phyloP scores from a whole-genome alignment of 2,329 filamentous ascomycete species.

The Colletotrichum cordylinicola region DNA sequence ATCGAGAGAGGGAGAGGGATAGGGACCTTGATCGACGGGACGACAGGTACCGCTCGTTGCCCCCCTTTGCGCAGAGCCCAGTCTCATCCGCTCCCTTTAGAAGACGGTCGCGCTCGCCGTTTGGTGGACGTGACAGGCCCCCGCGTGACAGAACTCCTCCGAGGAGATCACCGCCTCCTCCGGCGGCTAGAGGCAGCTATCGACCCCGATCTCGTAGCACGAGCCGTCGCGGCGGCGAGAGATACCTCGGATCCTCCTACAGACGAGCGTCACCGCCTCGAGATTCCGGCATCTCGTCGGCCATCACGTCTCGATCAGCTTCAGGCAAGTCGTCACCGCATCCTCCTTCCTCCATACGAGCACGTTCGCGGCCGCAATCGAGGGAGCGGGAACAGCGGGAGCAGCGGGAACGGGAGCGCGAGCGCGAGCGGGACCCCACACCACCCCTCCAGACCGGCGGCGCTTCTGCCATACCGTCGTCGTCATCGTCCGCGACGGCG shows the following conservation, averaged over 20 bases:
- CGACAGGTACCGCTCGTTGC: conserved; percentile 38
- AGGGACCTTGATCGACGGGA: conserved; percentile 45
- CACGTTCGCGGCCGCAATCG: conserved; percentile 53
- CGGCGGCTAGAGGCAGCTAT: conserved; percentile 48
- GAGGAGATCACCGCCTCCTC: conserved; percentile 44
- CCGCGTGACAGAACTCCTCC: conserved; percentile 41
- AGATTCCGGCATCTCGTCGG: conserved; percentile 55
- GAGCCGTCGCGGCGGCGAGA: conserved; percentile 50
- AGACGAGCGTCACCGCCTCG: conserved; percentile 54
- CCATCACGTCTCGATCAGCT: conserved; percentile 53
- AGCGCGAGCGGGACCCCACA: conserved; percentile 20
- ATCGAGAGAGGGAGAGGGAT: conserved; percentile 28
- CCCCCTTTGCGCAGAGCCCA: conserved; percentile 12
- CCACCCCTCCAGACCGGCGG: conserved; percentile 10
- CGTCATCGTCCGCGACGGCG: conserved; percentile 21
- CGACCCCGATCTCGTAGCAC: conserved; percentile 59
- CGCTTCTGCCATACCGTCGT: conserved; percentile 22
- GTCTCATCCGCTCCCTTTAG: conserved; percentile 32
- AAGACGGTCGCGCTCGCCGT: conserved; percentile 61
- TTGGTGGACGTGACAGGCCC: conserved; percentile 50
- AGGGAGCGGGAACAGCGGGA: conserved; percentile 36
- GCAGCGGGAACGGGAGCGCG: conserved; percentile 13
- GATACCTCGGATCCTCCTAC: conserved; percentile 41
- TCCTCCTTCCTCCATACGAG: conserved; percentile 45
- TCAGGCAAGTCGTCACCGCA: conserved; percentile 62